phyloP scores from a whole-genome alignment of 2,329 filamentous ascomycete genomes.

The Colletotrichum gloeosporioides region DNA sequence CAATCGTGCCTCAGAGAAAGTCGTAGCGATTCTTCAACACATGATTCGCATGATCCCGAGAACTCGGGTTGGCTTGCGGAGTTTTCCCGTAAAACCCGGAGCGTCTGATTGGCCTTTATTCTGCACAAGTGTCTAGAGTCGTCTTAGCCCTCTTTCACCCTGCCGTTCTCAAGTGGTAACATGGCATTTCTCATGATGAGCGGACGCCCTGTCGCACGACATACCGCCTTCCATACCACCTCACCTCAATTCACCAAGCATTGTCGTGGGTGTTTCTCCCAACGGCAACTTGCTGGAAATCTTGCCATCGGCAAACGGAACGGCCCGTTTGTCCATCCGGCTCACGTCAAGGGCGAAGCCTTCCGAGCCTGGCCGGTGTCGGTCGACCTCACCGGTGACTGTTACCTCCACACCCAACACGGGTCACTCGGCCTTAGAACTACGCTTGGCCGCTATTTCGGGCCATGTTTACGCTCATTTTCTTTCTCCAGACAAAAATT shows the following conservation, averaged over 20 bases:
- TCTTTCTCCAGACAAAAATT: background rate
- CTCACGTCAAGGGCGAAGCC: background rate
- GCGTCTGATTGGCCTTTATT: conserved; percentile 13
- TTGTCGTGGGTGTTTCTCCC: background rate
- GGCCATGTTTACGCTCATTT: background rate
- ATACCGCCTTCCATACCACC: background rate
- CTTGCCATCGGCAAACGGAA: background rate
- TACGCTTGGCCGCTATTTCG: background rate
- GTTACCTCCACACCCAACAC: background rate
- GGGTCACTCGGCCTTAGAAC: background rate
- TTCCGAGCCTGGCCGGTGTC: background rate
- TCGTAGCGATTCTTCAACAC: conserved; percentile 27
- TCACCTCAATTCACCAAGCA: background rate
- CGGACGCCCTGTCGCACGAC: background rate
- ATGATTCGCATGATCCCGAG: conserved; percentile 38
- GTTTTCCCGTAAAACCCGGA: background rate
- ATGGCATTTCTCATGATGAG: background rate
- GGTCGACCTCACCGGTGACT: conserved; percentile 3
- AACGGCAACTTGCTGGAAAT: background rate
- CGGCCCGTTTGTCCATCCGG: conserved; percentile 5
- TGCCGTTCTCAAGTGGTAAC: background rate
- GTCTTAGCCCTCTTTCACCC: background rate
- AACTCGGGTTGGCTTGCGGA: conserved; percentile 23
- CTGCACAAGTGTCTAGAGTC: background rate
- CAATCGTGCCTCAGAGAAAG: conserved; percentile 2